phyloP scores from a whole-genome alignment of 441 rosid genomes.

The Brassica balearica region DNA sequence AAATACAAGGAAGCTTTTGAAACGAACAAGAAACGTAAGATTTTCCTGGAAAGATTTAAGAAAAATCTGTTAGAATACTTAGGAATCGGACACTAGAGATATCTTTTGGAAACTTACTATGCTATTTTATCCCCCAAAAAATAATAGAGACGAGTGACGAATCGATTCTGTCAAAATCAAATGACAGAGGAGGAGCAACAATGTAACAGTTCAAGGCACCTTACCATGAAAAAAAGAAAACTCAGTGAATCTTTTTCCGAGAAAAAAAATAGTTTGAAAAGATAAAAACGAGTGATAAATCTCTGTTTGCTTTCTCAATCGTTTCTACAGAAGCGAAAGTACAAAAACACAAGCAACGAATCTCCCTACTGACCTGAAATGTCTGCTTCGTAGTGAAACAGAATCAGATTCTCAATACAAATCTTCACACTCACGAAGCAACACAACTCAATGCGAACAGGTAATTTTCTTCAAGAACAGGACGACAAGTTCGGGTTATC shows the following conservation, averaged over 20 bases:
- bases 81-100: not conserved
- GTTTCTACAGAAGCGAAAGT: conserved; percentile 25
- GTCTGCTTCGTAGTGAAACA: conserved; percentile 24
- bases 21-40: not conserved
- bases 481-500: conserved; percentile 29
- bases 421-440: not conserved
- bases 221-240: not conserved
- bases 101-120: conserved; percentile 10
- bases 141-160: conserved; percentile 31
- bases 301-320: conserved; percentile 34
- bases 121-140: not conserved
- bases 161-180: conserved; percentile 43
- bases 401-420: conserved; percentile 10
- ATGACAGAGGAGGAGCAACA: conserved; percentile 21
- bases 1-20: conserved; percentile 31
- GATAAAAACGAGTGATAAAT: conserved; percentile 37
- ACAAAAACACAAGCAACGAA: conserved; percentile 11
- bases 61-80: conserved; percentile 11
- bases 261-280: conserved; percentile 33
- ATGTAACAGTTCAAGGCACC: conserved; percentile 13
- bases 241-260: conserved; percentile 7
- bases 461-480: not conserved
- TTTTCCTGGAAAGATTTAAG: conserved; percentile 13
- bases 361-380: conserved; percentile 40
- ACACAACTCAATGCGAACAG: not conserved